Evolutionary conservation across 192 early-diverging fungal species (phyloP), one percentile per base, ranked within the genome.

Genomic region (Diversispora eburnea): DNA sequence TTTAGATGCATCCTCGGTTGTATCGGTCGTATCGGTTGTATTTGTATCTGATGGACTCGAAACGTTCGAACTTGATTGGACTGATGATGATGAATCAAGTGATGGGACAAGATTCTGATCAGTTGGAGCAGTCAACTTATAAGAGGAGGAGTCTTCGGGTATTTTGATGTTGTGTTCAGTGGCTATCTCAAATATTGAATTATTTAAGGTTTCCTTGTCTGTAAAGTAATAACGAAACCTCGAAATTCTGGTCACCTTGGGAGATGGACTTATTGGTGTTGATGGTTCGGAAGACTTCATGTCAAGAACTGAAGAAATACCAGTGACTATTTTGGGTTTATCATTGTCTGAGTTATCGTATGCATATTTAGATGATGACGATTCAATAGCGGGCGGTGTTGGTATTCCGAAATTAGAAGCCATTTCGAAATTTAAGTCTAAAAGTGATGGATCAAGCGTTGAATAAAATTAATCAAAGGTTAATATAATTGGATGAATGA

Each of bases 321-420:
- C 47, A 5, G 70, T 56, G n/a, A 49, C 25, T 13, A 61, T 13
- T 13, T 17, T 7, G 8, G 61, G 17, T 7, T 43, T 63, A 54
- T 13, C 10, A 4, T 12, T 3, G 17, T 61, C 59, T n/a, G 61
- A 72, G 5, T 54, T 56, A 72, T 56, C 55, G 12, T 72, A 60
- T 4, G 2, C 41, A 46, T 71, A 33, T 33, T 33, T 33, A 33
- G 25, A 33, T 33, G 25, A 55, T 4, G 25, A 33, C 8, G 10
- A 25, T 17, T 72, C 70, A 10, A 19, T 15, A 1, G 70, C 55
- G 0, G 70, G 55, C 8, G 70, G 70, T 1, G 70, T 72, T 20
- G 70, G 70, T 59, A 72, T 72, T 0, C 70, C 70, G 17, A 51
- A 72, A 51, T 47, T 43, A 15, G 70, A 22, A 13, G 57, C 4